Percentiles rank a stretch among this genome's conserved stretches.
Evolutionary conservation across 2,329 filamentous ascomycete genomes (phyloP).

Genomic region (Penicillium vulpinum): DNA sequence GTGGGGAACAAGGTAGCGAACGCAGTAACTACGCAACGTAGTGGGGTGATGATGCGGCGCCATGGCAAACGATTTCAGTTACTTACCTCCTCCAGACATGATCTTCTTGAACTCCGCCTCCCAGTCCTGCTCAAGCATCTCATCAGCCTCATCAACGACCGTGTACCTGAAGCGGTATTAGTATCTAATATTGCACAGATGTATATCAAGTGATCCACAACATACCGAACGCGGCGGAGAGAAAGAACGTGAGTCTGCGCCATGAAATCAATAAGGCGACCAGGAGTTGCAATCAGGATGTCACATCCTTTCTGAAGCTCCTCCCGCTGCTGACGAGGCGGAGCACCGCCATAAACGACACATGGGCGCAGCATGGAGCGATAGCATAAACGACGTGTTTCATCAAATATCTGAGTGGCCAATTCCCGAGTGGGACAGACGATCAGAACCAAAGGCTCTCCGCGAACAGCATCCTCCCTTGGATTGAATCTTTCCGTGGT

Average conservation of each 20-base stretch:
- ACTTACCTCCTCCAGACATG: constrained; percentile 76
- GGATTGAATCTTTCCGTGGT: constrained; percentile 55
- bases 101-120: constrained; percentile 71
- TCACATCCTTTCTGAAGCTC: constrained; percentile 85
- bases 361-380: constrained; percentile 91
- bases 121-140: constrained; percentile 83
- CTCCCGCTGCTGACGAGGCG: constrained; percentile 65
- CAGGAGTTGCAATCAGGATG: constrained; percentile 82
- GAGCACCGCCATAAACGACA: constrained; percentile 83
- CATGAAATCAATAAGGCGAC: constrained; percentile 83
- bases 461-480: constrained; percentile 58
- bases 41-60: neutral
- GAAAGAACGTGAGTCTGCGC: constrained; percentile 67
- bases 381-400: constrained; percentile 89
- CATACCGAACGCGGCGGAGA: constrained; percentile 71
- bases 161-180: constrained; percentile 50
- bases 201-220: neutral
- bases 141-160: constrained; percentile 92
- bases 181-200: neutral
- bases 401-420: constrained; percentile 92
- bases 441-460: constrained; percentile 85
- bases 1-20: too few species aligned
- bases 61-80: neutral
- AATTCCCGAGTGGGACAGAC: constrained; percentile 87
- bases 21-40: too few species aligned